Evolutionary conservation across 441 rosid genomes (phyloP).

Genomic region (Populus hybrid): DNA sequence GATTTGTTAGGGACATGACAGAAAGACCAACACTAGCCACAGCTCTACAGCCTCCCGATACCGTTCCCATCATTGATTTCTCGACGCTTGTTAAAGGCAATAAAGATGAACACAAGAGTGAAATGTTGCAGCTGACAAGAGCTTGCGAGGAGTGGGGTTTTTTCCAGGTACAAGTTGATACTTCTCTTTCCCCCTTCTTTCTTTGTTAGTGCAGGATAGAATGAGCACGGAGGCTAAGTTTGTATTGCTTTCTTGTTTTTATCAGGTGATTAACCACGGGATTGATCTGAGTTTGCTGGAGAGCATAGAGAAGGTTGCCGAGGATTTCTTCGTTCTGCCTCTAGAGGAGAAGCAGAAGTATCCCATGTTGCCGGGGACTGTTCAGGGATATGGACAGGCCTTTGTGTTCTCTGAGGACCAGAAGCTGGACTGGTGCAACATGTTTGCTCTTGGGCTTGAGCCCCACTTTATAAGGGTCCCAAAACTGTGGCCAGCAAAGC

Average conservation of each 20-base stretch:
- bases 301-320: constrained; percentile 37
- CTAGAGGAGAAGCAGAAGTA: constrained; percentile 42
- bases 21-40: constrained; percentile 27
- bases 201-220: not conserved
- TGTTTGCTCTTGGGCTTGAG: constrained; percentile 47
- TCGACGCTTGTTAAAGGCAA: constrained; percentile 22
- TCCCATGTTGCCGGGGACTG: constrained; percentile 46
- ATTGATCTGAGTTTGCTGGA: constrained; percentile 33
- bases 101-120: constrained; percentile 1
- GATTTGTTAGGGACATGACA: constrained; percentile 33
- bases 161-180: constrained; percentile 32
- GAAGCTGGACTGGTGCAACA: constrained; percentile 54
- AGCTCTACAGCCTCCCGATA: not conserved
- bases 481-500: constrained; percentile 70
- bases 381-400: constrained; percentile 53
- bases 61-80: constrained; percentile 37
- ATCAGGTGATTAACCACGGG: constrained; percentile 46
- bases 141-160: constrained; percentile 53
- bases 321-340: constrained; percentile 42
- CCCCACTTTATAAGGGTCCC: constrained; percentile 51
- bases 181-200: no score
- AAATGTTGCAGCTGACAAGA: constrained; percentile 23
- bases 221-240: not conserved
- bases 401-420: constrained; percentile 53
- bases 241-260: not conserved